phyloP scores from a whole-genome alignment of 1,284 basidiomycete genomes.

The Pyrrhoderma lamaoense region DNA sequence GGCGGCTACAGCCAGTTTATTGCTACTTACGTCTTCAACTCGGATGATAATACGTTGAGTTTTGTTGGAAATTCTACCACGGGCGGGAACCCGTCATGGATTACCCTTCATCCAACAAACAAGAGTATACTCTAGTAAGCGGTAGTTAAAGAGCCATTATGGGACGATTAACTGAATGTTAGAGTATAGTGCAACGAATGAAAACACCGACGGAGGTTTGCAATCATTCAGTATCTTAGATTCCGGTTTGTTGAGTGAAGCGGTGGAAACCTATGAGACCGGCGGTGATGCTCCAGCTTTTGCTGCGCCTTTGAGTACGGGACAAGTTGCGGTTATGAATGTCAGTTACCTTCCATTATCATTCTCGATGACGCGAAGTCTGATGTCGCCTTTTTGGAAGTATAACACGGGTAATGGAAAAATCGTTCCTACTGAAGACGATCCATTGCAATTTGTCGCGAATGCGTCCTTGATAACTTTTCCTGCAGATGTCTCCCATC shows the following conservation, averaged over 20 bases:
- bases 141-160: constrained; percentile 12
- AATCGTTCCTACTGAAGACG: constrained; percentile 41
- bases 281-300: constrained; percentile 48
- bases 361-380: background rate
- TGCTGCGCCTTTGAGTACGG: constrained; percentile 41
- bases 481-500: constrained; percentile 45
- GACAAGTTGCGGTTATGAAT: constrained; percentile 54
- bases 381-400: constrained; percentile 28
- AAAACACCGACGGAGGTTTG: constrained; percentile 37
- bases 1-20: constrained; percentile 55
- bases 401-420: constrained; percentile 51
- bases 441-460: constrained; percentile 36
- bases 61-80: constrained; percentile 42
- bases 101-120: constrained; percentile 44
- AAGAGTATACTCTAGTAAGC: constrained; percentile 50
- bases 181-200: constrained; percentile 45
- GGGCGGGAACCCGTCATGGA: constrained; percentile 50
- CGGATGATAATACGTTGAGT: constrained; percentile 37
- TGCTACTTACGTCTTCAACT: constrained; percentile 53
- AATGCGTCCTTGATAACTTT: constrained; percentile 41
- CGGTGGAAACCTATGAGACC: constrained; percentile 41
- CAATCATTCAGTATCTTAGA: constrained; percentile 48
- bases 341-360: constrained; percentile 27
- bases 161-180: background rate
- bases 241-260: constrained; percentile 38